These are phyloP conservation scores for Castanospermum australe DNA, from an alignment of 306 rosid species.

Conservation along the genomic window DNA sequence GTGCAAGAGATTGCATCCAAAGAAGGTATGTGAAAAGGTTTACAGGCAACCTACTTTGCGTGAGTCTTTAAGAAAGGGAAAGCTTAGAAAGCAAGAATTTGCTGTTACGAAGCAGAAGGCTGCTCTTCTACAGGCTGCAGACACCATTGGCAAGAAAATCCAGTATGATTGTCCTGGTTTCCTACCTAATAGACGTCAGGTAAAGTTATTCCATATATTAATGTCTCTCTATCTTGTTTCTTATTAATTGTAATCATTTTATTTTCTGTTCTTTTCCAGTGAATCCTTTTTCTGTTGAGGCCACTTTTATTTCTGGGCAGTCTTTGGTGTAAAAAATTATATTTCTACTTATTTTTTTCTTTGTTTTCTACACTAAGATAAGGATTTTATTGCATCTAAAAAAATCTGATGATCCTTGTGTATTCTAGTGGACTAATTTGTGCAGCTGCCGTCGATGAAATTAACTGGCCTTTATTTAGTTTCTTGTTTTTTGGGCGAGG, in stretches of 20 bases:
- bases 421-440: too few relatives aligned
- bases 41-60: slow-evolving; percentile 92
- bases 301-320: neutral
- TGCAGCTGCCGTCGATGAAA: too few relatives aligned
- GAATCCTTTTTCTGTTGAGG: neutral
- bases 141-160: slow-evolving; percentile 82
- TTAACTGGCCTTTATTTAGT: neutral
- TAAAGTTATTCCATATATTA: slow-evolving; percentile 30
- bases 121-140: slow-evolving; percentile 79
- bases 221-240: neutral
- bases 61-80: slow-evolving; percentile 79
- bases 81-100: slow-evolving; percentile 74
- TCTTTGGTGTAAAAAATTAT: neutral
- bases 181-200: slow-evolving; percentile 91
- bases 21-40: slow-evolving; percentile 94
- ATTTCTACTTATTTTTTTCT: neutral
- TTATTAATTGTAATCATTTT: neutral
- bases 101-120: slow-evolving; percentile 72
- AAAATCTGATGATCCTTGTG: neutral
- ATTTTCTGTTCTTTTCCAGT: slow-evolving; percentile 6
- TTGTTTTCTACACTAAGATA: neutral
- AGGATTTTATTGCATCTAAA: neutral
- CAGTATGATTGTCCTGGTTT: slow-evolving; percentile 95
- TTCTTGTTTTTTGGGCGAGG: neutral
- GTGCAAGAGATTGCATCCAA: slow-evolving; percentile 95